Evolutionary conservation across 1,284 basidiomycete species (phyloP), one percentile per base, ranked within the genome.

Genomic region (Puccinia polysora): DNA sequence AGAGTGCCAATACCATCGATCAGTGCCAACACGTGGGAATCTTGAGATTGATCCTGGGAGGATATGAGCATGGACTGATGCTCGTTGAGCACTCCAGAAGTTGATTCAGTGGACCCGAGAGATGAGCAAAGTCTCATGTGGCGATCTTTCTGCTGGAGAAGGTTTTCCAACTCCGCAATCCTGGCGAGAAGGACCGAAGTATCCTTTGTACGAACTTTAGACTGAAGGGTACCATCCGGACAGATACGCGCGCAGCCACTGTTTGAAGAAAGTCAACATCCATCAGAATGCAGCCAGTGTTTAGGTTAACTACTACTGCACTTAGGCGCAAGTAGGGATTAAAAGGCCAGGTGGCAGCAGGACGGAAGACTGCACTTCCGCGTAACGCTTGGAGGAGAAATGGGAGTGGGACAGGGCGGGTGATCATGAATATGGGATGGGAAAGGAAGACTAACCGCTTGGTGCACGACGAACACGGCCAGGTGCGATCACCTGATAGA

Each of bases 171-270:
- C 49, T 70, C 68, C 7, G 68, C 32, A 34, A 70, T 70, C 49
- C 58, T 62, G 15, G 68, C 58, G 5, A 70, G 55, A 14, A 70
- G 28, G 10, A 70, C 49, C 15, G 68, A 70, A n/a, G 68, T 70
- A 45, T 70, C 68, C 56, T 70, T 70, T 7, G 68, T 50, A 25
- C 68, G 56, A 38, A 70, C 58, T 53, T 70, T 70, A 25, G 68
- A 56, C 43, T 70, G 68, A 2, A 70, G 58, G 5, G 68, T 70
- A 36, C 68, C 68, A 34, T 70, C 68, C 28, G 68, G 68, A 59
- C 68, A 70, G 23, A 70, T 70, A 12, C 68, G 56, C 32, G 68
- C 68, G 49, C 68, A 70, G 34, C 68, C 68, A 45, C 68, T 70
- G 47, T 20, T 28, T 3, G 34, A 34, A 40, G 30, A 25, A 23